These are phyloP conservation scores for Sextonia rubra DNA, from an alignment of 164 flowering plant species.

Conservation along the genomic window DNA sequence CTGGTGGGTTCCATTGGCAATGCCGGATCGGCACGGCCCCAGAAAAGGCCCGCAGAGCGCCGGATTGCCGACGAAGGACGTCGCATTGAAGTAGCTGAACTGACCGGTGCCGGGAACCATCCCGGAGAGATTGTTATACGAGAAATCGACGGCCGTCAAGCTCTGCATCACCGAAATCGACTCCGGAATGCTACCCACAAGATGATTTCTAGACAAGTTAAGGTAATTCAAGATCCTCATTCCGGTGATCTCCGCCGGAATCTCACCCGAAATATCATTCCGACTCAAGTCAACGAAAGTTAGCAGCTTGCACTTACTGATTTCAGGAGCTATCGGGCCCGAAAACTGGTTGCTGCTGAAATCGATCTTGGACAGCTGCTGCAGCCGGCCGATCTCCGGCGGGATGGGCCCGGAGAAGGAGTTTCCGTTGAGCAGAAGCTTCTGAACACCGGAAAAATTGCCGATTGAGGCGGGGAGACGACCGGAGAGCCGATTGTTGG, in stretches of 20 bases:
- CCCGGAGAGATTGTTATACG: conserved; percentile 87
- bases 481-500: conserved; percentile 78
- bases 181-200: conserved; percentile 70
- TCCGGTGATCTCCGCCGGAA: conserved; percentile 67
- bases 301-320: conserved; percentile 72
- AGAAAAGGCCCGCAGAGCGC: conserved; percentile 84
- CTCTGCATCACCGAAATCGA: conserved; percentile 84
- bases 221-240: conserved; percentile 86
- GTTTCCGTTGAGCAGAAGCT: conserved; percentile 88
- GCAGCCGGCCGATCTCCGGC: conserved; percentile 64
- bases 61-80: conserved; percentile 88
- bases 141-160: conserved; percentile 87
- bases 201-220: conserved; percentile 77
- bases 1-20: conserved; percentile 34
- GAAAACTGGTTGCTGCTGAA: conserved; percentile 74
- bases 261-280: conserved; percentile 72
- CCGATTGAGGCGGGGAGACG: conserved; percentile 70
- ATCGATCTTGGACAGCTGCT: conserved; percentile 90
- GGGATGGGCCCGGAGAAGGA: conserved; percentile 73
- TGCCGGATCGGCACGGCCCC: conserved; percentile 74
- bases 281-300: conserved; percentile 84
- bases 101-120: conserved; percentile 90
- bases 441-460: conserved; percentile 78
- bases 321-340: conserved; percentile 62
- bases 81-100: conserved; percentile 90